Evolutionary conservation across 768 basidiomycete species (phyloP).

Genomic region (Candolleomyces efflorescens): DNA sequence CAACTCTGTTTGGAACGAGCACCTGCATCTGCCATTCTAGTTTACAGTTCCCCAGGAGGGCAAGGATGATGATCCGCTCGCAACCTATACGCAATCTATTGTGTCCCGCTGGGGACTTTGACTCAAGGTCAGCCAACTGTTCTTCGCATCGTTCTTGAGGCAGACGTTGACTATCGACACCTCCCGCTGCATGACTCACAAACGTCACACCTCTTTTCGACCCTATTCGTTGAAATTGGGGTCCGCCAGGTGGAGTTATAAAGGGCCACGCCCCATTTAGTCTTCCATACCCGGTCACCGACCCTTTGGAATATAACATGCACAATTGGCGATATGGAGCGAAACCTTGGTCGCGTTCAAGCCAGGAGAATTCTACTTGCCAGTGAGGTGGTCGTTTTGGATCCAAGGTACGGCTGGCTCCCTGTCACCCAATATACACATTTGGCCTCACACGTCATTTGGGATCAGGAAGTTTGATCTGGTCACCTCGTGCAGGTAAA

Average conservation of each 20-base stretch:
- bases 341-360: background rate
- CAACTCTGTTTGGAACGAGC: slow-evolving; percentile 86
- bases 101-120: slow-evolving; percentile 64
- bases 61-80: slow-evolving; percentile 54
- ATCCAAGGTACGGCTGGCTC: too few relatives aligned
- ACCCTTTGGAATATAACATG: too few relatives aligned
- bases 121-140: slow-evolving; percentile 58
- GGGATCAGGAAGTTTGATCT: background rate
- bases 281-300: background rate
- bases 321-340: background rate
- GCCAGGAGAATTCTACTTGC: too few relatives aligned
- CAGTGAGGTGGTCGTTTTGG: too few relatives aligned
- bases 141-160: slow-evolving; percentile 11
- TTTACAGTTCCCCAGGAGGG: slow-evolving; percentile 72
- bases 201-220: slow-evolving; percentile 86
- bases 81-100: too few relatives aligned
- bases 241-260: slow-evolving; percentile 30
- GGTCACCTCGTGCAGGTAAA: background rate
- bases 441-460: too few relatives aligned
- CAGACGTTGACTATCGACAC: slow-evolving; percentile 57
- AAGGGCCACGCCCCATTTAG: background rate
- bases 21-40: slow-evolving; percentile 65
- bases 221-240: slow-evolving; percentile 76
- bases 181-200: slow-evolving; percentile 86
- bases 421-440: too few relatives aligned